A percentile compares a stretch with the other conserved stretches of the same genome.
Conservation (phyloP, 176 grass and related monocot genomes). For the Neostapfia colusana region DNA sequence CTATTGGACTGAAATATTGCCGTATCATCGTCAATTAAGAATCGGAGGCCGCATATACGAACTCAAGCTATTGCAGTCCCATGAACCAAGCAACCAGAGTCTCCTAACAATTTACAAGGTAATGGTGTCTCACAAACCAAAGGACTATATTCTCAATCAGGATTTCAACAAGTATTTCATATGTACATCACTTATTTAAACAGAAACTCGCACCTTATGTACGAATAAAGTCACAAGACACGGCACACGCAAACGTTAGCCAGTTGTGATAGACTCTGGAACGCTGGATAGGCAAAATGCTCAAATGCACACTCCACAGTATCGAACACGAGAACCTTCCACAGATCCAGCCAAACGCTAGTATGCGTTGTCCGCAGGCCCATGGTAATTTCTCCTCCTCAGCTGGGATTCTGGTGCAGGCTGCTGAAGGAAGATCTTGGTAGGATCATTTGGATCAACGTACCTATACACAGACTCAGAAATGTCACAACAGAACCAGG, state of each 20-base stretch:
- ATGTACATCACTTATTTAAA: slow-evolving; percentile 50
- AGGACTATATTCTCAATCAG: not conserved
- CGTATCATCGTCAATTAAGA: too few relatives aligned
- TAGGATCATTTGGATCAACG: slow-evolving; percentile 91
- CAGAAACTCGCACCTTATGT: not conserved
- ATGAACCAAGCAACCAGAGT: not conserved
- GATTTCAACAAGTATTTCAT: not conserved
- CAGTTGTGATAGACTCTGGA: not conserved
- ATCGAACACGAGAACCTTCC: not conserved
- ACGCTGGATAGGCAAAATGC: not conserved
- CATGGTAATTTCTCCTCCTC: slow-evolving; percentile 90
- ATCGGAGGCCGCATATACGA: too few relatives aligned
- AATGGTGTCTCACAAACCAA: not conserved
- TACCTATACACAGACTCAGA: slow-evolving; percentile 51
- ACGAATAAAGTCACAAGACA: not conserved
- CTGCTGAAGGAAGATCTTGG: slow-evolving; percentile 97
- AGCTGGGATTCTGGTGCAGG: slow-evolving; percentile 84
- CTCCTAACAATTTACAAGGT: not conserved
- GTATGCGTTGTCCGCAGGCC: slow-evolving; percentile 45
- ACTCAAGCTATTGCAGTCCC: too few relatives aligned
- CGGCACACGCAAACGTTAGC: not conserved
- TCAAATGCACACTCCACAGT: not conserved
- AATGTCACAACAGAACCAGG: not conserved
- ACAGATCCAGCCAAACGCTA: slow-evolving; percentile 20
- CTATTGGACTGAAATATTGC: too few relatives aligned